Conservation (phyloP, 2,329 filamentous ascomycete genomes). For the Cytospora piceicola region DNA sequence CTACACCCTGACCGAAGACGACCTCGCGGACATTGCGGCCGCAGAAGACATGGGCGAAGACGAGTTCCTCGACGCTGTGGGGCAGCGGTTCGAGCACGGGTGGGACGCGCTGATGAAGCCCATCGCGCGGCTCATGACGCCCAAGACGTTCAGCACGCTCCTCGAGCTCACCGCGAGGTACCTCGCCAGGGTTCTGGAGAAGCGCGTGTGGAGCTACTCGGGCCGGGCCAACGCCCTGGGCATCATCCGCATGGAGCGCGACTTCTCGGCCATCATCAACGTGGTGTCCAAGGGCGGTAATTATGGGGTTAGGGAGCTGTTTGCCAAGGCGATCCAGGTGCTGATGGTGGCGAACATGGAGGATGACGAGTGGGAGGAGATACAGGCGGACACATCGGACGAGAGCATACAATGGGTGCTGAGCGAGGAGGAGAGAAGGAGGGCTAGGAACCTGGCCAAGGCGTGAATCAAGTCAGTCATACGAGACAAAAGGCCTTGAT, state of each 20-base stretch:
- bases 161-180: conserved; percentile 75
- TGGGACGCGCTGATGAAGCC: conserved; percentile 89
- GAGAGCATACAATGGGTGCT: conserved; percentile 74
- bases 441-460: conserved; percentile 70
- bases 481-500: background rate
- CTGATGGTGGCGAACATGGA: conserved; percentile 92
- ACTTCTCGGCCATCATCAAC: conserved; percentile 75
- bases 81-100: conserved; percentile 77
- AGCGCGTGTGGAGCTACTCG: conserved; percentile 79
- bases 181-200: conserved; percentile 80
- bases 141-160: conserved; percentile 74
- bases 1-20: conserved; percentile 72
- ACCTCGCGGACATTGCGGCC: conserved; percentile 59
- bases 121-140: conserved; percentile 80
- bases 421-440: conserved; percentile 72
- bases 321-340: conserved; percentile 77
- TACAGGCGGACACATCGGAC: conserved; percentile 56
- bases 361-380: conserved; percentile 90
- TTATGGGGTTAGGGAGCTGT: conserved; percentile 78
- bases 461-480: conserved; percentile 13
- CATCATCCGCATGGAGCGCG: conserved; percentile 80
- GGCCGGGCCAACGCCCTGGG: conserved; percentile 81
- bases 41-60: conserved; percentile 58
- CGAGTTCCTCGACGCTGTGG: conserved; percentile 67
- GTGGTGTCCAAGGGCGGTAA: conserved; percentile 70